Evolutionary conservation across 371 early-diverging fungal species (phyloP), one percentile per base, ranked within the genome.

Genomic region (Choanephora cucurbitarum): DNA sequence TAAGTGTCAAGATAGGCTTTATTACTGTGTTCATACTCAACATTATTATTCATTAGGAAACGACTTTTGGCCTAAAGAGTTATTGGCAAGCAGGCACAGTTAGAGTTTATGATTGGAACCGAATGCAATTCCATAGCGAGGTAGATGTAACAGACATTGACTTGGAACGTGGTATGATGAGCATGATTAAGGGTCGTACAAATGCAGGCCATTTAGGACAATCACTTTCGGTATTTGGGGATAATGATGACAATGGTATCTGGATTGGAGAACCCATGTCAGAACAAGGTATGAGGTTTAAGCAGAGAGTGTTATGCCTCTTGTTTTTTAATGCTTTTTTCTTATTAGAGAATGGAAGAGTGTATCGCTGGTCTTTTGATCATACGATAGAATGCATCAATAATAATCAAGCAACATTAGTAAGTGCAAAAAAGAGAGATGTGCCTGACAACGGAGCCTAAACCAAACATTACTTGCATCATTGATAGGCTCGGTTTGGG

Each of bases 231-330:
- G 60, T 75, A 2, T 66, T 58, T 44, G 49, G 55, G 9, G 31
- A 52, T 44, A n/a, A 49, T 17, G 28, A 41, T 14, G 45, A 44
- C 5, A 39, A 50, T 23, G 61, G 62, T 5, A 46, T 79, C 9
- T 79, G 75, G 79, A 51, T 79, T 46, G 79, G 79, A 17, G 75
- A 79, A 37, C 79, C 79, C 6, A 61, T 79, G 68, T 67, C 71
- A 15, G 67, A 69, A n/a, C 51, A 65, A 67, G 79, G 79, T 72
- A 49, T 21, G 49, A 4, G 43, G 28, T 28, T 18, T 18, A 33
- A 18, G 33, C 21, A 43, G 23, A 37, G 32, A 17, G n/a, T 43
- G 17, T 32, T 33, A 7, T 10, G 7, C 22, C 14, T 21, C 32
- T 55, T 14, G 21, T 3, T 51, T 15, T 28, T n/a, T 14, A 18